These are phyloP conservation scores for Cutaneotrichosporon sp. DNA, from an alignment of 1,284 basidiomycete genomes.

Conservation along the genomic window DNA sequence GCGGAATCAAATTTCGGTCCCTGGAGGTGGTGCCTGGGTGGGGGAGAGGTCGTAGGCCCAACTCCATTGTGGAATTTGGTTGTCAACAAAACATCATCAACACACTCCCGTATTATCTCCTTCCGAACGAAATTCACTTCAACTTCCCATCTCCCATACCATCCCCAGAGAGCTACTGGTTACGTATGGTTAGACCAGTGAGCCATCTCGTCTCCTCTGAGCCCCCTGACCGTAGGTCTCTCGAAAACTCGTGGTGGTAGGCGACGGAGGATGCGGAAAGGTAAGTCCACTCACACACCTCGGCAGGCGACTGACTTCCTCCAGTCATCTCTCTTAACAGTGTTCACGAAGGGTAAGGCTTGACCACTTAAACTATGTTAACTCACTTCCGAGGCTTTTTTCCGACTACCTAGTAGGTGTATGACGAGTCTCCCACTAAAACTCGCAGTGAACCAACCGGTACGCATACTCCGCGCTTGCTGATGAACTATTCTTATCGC, in stretches of 20 bases:
- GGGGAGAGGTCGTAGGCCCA: no score
- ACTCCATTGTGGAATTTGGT: no score
- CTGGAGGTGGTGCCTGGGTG: no score
- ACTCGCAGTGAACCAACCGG: slow-evolving; percentile 70
- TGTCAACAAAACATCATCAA: no score
- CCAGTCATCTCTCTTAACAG: slow-evolving; percentile 62
- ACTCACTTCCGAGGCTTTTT: slow-evolving; percentile 34
- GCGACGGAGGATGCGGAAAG: slow-evolving; percentile 85
- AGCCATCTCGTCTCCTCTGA: neutral
- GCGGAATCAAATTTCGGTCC: no score
- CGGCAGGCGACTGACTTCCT: slow-evolving; percentile 38
- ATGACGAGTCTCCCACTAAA: slow-evolving; percentile 1
- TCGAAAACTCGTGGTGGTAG: slow-evolving; percentile 70
- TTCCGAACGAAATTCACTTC: no score
- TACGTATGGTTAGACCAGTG: neutral
- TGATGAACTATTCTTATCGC: slow-evolving; percentile 24
- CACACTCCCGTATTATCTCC: no score
- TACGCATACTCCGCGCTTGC: slow-evolving; percentile 15
- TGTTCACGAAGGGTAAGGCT: slow-evolving; percentile 45
- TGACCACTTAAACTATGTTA: slow-evolving; percentile 10
- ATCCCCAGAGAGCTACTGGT: neutral
- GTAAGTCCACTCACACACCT: slow-evolving; percentile 35
- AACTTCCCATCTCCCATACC: no score
- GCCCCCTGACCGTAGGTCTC: neutral
- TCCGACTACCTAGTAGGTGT: slow-evolving; percentile 38